These are phyloP conservation scores for Breviolum minutum DNA, from an alignment of 73 alveolate genomes.

Conservation along the genomic window DNA sequence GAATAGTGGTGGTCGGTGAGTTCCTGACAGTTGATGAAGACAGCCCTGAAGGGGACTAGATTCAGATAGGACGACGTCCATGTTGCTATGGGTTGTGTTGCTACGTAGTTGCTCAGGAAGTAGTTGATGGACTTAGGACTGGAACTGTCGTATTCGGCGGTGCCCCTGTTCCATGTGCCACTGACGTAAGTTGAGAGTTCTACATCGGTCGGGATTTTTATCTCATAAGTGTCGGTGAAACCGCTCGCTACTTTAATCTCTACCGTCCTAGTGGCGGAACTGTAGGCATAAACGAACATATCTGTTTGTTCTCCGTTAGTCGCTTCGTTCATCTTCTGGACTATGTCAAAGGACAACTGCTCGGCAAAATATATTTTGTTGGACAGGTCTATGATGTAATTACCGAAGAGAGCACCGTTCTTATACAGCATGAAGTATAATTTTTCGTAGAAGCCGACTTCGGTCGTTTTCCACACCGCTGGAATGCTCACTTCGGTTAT, in stretches of 20 bases:
- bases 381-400: neutral
- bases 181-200: neutral
- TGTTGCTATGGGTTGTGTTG: neutral
- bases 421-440: neutral
- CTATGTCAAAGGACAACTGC: neutral
- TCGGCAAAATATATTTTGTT: neutral
- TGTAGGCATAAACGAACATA: conserved; percentile 4
- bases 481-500: neutral
- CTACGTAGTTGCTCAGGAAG: neutral
- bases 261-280: neutral
- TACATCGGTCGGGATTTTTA: neutral
- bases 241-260: neutral
- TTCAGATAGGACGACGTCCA: neutral
- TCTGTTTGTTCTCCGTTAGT: neutral
- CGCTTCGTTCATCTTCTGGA: neutral
- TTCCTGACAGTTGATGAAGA: neutral
- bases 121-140: neutral
- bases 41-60: neutral
- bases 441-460: neutral
- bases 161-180: neutral
- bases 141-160: neutral
- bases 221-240: neutral
- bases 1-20: neutral
- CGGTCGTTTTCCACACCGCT: conserved; percentile 8
- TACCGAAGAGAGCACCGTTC: neutral